Conservation (phyloP, 345 rosid species). For the Jatropha curcas region DNA sequence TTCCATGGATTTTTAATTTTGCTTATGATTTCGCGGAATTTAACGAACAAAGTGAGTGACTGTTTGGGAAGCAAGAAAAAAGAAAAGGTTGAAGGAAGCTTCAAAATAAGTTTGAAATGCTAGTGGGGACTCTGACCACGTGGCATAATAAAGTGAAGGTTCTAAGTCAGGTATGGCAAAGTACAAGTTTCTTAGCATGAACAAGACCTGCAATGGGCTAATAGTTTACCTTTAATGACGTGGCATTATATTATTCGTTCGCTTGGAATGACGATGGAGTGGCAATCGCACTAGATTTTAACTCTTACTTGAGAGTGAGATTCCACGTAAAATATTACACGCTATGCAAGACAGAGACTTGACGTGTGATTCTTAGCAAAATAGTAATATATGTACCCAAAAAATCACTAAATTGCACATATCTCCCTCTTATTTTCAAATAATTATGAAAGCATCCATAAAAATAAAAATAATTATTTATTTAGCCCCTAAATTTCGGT, state of each 20-base stretch:
- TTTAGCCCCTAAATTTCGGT: too few species aligned
- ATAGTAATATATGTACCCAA: neutral
- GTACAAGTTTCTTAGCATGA: neutral
- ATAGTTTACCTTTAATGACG: neutral
- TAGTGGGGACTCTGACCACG: neutral
- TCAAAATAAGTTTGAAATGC: neutral
- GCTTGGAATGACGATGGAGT: too few species aligned
- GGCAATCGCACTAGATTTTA: neutral
- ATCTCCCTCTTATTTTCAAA: too few species aligned
- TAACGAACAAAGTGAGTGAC: neutral
- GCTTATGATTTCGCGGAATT: conserved; percentile 14
- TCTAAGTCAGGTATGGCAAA: neutral
- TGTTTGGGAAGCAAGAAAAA: neutral
- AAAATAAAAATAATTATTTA: too few species aligned
- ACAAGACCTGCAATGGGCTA: neutral
- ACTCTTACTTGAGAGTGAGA: neutral
- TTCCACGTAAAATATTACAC: conserved; percentile 8
- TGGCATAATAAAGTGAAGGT: conserved; percentile 4
- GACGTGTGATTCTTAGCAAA: neutral
- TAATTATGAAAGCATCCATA: too few species aligned
- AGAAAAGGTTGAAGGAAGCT: neutral
- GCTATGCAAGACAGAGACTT: neutral
- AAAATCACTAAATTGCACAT: neutral
- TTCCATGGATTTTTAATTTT: neutral
- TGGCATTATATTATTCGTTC: neutral